phyloP scores from a whole-genome alignment of 257 asterid species.

The Rhazya stricta region DNA sequence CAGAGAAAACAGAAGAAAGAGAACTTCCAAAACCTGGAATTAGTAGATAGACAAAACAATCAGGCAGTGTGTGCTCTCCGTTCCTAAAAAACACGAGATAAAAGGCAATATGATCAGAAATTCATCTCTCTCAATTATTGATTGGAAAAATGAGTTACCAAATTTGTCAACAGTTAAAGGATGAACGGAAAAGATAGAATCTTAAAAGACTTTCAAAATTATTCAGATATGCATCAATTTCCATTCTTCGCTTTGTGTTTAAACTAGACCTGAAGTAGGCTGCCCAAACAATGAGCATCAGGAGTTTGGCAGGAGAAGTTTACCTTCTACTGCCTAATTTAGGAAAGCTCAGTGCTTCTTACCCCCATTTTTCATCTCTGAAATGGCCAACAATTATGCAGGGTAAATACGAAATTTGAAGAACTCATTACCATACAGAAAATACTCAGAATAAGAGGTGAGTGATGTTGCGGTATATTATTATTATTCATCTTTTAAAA shows the following conservation, averaged over 20 bases:
- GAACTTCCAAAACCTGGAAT: slow-evolving; percentile 63
- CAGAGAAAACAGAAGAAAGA: slow-evolving; percentile 5
- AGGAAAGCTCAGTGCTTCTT: neutral
- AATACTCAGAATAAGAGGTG: neutral
- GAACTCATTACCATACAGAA: neutral
- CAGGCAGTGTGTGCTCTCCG: slow-evolving; percentile 77
- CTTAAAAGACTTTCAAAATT: neutral
- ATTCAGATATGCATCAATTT: neutral
- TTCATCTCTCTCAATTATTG: neutral
- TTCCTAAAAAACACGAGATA: slow-evolving; percentile 40
- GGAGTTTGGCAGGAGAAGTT: neutral
- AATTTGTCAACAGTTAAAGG: neutral
- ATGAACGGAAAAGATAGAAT: neutral
- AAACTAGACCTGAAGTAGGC: slow-evolving; percentile 1
- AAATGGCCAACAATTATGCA: neutral
- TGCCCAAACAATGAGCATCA: neutral
- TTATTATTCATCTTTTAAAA: too few relatives aligned
- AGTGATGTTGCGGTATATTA: neutral
- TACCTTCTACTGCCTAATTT: neutral
- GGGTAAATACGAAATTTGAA: neutral
- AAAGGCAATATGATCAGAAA: slow-evolving; percentile 4
- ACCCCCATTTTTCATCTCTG: neutral
- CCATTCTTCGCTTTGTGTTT: neutral
- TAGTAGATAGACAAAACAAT: slow-evolving; percentile 79
- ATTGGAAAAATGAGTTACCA: neutral